Conservation (phyloP, 176 grass and related monocot species). For the Triticum monococcum region DNA sequence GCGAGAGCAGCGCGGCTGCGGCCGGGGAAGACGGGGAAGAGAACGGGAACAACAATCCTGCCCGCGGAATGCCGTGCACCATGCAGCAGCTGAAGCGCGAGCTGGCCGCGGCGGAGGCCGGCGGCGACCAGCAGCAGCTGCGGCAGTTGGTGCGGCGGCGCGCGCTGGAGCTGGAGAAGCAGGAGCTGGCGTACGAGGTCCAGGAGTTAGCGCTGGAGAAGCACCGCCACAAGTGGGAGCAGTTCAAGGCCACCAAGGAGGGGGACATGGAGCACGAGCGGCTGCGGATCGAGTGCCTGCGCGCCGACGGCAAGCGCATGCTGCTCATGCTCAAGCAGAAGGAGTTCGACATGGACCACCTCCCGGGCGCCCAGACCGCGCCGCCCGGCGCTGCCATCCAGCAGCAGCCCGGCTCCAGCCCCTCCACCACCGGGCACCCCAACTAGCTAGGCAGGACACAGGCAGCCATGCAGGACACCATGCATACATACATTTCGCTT, state of each 20-base stretch:
- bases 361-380: not conserved
- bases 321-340: constrained; percentile 69
- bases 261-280: constrained; percentile 64
- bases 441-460: constrained; percentile 1
- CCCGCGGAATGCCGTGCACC: not conserved
- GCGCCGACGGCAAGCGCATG: constrained; percentile 67
- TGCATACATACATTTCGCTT: too few relatives aligned
- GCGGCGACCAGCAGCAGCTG: constrained; percentile 36
- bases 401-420: constrained; percentile 35
- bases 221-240: constrained; percentile 73
- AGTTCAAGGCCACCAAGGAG: constrained; percentile 71
- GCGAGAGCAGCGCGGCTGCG: constrained; percentile 30
- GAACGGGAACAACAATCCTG: constrained; percentile 4
- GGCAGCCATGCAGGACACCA: too few relatives aligned
- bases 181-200: constrained; percentile 47
- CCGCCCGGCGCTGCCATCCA: not conserved
- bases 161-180: constrained; percentile 68
- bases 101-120: constrained; percentile 33
- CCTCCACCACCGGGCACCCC: constrained; percentile 34
- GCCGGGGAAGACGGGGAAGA: constrained; percentile 34
- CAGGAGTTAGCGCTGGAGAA: constrained; percentile 47
- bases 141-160: constrained; percentile 55
- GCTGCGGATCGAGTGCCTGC: constrained; percentile 54
- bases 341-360: constrained; percentile 59
- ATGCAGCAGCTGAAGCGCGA: constrained; percentile 65